Percentiles rank a stretch among this genome's conserved stretches.
Evolutionary conservation across 768 basidiomycete species (phyloP).

Genomic region (Lactarius hengduanensis): DNA sequence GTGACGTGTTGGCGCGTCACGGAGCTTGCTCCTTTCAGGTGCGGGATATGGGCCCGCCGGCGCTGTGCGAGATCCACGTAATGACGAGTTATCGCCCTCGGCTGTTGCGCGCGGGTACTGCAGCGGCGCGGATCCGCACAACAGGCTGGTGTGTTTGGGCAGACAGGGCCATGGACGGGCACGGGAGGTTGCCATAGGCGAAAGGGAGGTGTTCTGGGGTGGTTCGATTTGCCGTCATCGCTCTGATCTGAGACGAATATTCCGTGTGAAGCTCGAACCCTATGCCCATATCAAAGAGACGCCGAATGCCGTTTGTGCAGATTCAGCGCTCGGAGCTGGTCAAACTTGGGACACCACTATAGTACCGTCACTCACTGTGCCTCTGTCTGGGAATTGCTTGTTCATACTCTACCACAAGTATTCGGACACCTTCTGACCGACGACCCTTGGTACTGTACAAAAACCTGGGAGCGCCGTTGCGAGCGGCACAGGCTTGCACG

Average conservation of each 20-base stretch:
- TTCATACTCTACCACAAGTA: not conserved
- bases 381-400: too few species aligned
- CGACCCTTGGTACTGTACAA: too few species aligned
- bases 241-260: not conserved
- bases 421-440: too few species aligned
- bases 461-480: too few species aligned
- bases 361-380: too few species aligned
- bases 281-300: too few species aligned
- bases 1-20: not conserved
- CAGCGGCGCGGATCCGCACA: not conserved
- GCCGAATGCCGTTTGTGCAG: too few species aligned
- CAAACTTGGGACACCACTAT: not conserved
- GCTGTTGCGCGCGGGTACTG: not conserved
- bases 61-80: conserved; percentile 4
- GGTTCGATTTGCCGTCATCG: not conserved
- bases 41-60: not conserved
- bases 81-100: conserved; percentile 8
- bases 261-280: too few species aligned
- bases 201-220: conserved; percentile 9
- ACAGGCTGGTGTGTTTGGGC: not conserved
- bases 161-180: not conserved
- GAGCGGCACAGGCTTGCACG: too few species aligned
- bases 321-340: not conserved
- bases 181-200: not conserved
- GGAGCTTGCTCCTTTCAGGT: not conserved